These are phyloP conservation scores for Rostrohypoxylon terebratum DNA, from an alignment of 495 filamentous ascomycete species.

Conservation along the genomic window DNA sequence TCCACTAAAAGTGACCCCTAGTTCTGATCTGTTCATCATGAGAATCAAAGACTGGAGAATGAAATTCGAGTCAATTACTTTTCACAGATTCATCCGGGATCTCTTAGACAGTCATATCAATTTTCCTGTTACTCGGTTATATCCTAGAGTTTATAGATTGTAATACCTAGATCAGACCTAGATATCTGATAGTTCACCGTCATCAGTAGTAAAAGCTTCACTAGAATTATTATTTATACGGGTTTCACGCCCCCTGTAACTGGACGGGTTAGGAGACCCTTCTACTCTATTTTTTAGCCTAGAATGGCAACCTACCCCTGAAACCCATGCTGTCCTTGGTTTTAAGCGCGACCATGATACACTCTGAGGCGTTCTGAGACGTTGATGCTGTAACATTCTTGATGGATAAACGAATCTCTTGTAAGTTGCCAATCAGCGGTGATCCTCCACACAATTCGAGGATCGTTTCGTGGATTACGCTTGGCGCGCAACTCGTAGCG, in stretches of 20 bases:
- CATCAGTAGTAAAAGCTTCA: slow-evolving; percentile 8
- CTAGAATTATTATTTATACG: neutral
- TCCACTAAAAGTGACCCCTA: neutral
- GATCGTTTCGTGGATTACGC: slow-evolving; percentile 31
- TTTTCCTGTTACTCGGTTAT: neutral
- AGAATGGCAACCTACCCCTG: slow-evolving; percentile 24
- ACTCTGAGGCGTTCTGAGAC: slow-evolving; percentile 36
- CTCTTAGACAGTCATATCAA: neutral
- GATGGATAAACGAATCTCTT: slow-evolving; percentile 26
- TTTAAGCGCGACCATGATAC: slow-evolving; percentile 34
- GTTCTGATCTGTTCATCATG: slow-evolving; percentile 15
- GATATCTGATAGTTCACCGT: neutral
- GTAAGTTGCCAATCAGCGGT: slow-evolving; percentile 28
- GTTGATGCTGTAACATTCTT: slow-evolving; percentile 27
- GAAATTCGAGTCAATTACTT: neutral
- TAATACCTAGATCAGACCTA: no score
- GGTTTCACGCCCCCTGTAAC: slow-evolving; percentile 34
- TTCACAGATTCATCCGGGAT: neutral
- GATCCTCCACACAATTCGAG: slow-evolving; percentile 33
- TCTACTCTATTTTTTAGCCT: slow-evolving; percentile 9
- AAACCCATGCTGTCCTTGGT: slow-evolving; percentile 10
- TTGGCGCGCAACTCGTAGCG: slow-evolving; percentile 29
- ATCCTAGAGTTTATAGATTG: no score
- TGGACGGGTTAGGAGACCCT: slow-evolving; percentile 4
- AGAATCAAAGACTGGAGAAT: slow-evolving; percentile 10